Conservation (phyloP, 2,329 filamentous ascomycete species). For the Thielaviopsis populi region DNA sequence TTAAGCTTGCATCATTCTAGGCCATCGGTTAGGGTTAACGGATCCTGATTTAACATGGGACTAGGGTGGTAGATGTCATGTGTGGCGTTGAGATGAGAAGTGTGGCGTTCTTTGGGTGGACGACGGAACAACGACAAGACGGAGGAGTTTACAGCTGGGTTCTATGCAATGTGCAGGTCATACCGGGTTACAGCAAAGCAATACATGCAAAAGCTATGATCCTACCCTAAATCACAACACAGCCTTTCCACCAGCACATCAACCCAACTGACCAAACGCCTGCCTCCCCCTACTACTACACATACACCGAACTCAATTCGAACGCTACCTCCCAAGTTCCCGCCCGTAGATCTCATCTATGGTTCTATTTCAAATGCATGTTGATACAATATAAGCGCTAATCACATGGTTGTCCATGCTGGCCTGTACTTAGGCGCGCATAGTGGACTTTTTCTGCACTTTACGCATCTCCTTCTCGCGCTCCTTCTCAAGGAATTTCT, state of each 20-base stretch:
- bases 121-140: not conserved
- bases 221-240: no score
- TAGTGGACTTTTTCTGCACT: slow-evolving; percentile 39
- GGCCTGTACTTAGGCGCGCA: slow-evolving; percentile 30
- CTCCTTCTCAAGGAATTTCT: slow-evolving; percentile 72
- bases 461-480: slow-evolving; percentile 54
- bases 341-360: not conserved
- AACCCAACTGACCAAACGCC: no score
- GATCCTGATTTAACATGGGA: not conserved
- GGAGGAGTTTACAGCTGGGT: no score
- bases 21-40: not conserved
- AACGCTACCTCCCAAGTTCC: not conserved
- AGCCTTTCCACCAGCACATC: no score
- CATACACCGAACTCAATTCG: not conserved
- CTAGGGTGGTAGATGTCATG: no score
- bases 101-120: not conserved
- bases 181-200: not conserved
- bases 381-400: not conserved
- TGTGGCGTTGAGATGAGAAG: not conserved
- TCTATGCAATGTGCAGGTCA: no score
- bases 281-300: no score
- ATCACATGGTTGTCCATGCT: not conserved
- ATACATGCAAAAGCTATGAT: no score
- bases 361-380: slow-evolving; percentile 1
- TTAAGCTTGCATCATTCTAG: not conserved